phyloP scores from a whole-genome alignment of 2,329 filamentous ascomycete genomes.

The Raffaelea arxii region DNA sequence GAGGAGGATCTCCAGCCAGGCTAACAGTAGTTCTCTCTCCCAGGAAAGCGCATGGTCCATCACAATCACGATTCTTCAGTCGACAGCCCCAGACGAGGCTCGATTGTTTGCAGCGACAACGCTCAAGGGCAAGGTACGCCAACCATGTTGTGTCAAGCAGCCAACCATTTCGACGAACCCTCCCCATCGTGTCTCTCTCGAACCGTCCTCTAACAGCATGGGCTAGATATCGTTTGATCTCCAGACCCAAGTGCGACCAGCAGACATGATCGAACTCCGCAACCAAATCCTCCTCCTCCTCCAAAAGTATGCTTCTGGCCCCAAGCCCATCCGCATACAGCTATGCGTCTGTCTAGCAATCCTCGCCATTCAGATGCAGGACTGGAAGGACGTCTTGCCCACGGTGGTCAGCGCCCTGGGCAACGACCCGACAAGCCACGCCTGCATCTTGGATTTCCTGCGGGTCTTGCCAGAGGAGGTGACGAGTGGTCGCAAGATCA shows the following conservation, averaged over 20 bases:
- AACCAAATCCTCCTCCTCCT: conserved; percentile 76
- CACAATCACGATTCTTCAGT: conserved; percentile 78
- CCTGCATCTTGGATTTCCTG: conserved; percentile 90
- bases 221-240: conserved; percentile 90
- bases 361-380: conserved; percentile 89
- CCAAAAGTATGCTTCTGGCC: conserved; percentile 70
- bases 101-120: conserved; percentile 96
- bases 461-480: conserved; percentile 97
- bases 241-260: conserved; percentile 67
- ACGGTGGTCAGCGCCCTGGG: conserved; percentile 73
- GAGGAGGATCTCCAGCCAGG: too few relatives aligned
- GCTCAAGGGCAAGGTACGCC: conserved; percentile 83
- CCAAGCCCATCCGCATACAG: conserved; percentile 78
- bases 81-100: conserved; percentile 69
- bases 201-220: conserved; percentile 4
- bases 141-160: background rate
- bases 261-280: conserved; percentile 66
- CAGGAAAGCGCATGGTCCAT: conserved; percentile 87
- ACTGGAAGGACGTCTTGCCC: conserved; percentile 86
- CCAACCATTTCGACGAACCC: conserved; percentile 8
- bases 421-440: conserved; percentile 65
- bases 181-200: background rate
- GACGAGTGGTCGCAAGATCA: conserved; percentile 98
- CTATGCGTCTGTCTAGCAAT: conserved; percentile 91
- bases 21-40: background rate